Conservation (phyloP, 345 rosid genomes). For the Ailanthus altissimus region DNA sequence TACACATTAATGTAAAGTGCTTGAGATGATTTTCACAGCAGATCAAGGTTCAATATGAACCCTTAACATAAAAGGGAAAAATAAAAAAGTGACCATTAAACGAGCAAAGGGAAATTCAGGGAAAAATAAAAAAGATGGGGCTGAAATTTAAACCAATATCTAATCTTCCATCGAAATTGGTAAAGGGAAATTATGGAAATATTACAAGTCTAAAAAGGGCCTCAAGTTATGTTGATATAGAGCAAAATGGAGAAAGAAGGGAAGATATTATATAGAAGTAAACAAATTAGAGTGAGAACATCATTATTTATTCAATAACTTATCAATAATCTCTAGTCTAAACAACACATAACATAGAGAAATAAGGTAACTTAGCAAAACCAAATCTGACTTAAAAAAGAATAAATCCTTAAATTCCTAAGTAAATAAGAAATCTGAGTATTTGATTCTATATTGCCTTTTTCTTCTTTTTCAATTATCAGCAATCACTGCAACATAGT, state of each 20-base stretch:
- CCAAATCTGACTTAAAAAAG: background rate
- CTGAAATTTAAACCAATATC: too few relatives aligned
- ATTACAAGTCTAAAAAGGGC: too few relatives aligned
- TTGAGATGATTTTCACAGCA: too few relatives aligned
- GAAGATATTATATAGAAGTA: too few relatives aligned
- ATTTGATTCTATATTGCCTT: background rate
- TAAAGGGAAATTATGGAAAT: too few relatives aligned
- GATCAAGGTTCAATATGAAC: background rate
- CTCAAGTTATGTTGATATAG: too few relatives aligned
- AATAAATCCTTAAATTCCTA: background rate
- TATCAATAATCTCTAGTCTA: background rate
- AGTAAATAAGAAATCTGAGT: background rate
- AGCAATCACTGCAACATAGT: background rate
- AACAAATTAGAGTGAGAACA: background rate
- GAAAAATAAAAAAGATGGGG: too few relatives aligned
- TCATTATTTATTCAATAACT: background rate
- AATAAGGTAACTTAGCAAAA: background rate
- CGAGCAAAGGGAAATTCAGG: too few relatives aligned
- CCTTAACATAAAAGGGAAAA: background rate
- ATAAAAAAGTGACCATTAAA: background rate
- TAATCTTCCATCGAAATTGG: too few relatives aligned
- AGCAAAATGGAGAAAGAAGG: background rate
- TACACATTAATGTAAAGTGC: too few relatives aligned
- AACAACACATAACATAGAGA: background rate
- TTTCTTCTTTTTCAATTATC: background rate